phyloP scores from a whole-genome alignment of 2,329 filamentous ascomycete genomes.

The Fusarium sp. region DNA sequence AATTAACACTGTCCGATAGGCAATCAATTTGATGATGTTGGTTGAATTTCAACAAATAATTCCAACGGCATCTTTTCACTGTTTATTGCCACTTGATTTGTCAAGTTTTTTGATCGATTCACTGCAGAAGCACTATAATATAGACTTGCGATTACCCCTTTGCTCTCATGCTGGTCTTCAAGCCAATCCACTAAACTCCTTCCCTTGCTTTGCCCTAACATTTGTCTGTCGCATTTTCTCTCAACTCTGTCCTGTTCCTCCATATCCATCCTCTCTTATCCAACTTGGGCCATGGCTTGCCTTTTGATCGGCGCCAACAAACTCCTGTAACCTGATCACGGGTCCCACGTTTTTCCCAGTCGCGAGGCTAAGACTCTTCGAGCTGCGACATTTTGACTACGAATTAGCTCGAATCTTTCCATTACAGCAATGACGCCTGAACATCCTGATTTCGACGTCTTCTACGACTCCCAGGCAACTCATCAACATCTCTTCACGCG shows the following conservation, averaged over 20 bases:
- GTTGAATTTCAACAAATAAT: constrained; percentile 23
- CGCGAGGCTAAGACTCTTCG: constrained; percentile 37
- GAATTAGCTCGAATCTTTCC: background rate
- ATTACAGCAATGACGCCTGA: constrained; percentile 50
- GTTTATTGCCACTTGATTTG: background rate
- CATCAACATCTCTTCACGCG: constrained; percentile 47
- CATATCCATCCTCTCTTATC: constrained; percentile 6
- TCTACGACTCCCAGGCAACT: constrained; percentile 52
- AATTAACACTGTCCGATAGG: constrained; percentile 29
- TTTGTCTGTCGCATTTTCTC: constrained; percentile 1
- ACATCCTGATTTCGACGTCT: constrained; percentile 48
- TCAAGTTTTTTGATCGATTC: background rate
- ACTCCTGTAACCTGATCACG: constrained; percentile 39
- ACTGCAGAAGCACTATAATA: background rate
- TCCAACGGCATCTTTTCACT: constrained; percentile 8
- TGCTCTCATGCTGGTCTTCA: background rate
- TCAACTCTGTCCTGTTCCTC: background rate
- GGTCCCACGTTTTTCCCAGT: constrained; percentile 28
- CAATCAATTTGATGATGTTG: constrained; percentile 31
- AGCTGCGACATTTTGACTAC: constrained; percentile 26
- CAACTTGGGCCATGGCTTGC: constrained; percentile 43
- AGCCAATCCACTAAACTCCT: background rate
- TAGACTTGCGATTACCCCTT: background rate
- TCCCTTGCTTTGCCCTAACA: background rate
- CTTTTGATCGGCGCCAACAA: constrained; percentile 38